Evolutionary conservation across 225 moss, liverwort and hornwort genomes (phyloP).

Genomic region (Pseudisothecium myosuroides): DNA sequence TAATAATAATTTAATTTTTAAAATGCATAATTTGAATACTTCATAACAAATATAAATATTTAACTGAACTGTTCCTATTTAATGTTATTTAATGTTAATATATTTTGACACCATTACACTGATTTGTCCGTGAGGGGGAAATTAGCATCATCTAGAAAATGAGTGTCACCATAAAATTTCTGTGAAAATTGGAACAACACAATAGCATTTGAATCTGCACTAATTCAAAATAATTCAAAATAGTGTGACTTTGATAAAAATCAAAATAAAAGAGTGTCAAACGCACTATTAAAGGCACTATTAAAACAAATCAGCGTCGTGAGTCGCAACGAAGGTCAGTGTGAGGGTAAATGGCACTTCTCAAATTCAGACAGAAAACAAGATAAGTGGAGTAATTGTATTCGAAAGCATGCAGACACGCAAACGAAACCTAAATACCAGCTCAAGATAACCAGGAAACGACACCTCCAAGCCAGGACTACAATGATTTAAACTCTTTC

Average conservation of each 20-base stretch:
- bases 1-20: not conserved
- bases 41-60: no score
- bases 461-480: not conserved
- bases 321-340: not conserved
- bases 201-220: not conserved
- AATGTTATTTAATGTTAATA: not conserved
- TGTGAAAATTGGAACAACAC: not conserved
- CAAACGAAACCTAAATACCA: not conserved
- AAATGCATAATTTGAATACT: not conserved
- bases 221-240: not conserved
- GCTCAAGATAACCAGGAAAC: not conserved
- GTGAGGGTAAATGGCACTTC: not conserved
- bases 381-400: not conserved
- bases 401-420: not conserved
- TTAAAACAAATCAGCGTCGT: no score
- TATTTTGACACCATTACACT: not conserved
- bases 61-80: not conserved
- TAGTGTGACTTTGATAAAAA: not conserved
- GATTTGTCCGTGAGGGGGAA: not conserved
- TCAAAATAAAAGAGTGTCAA: no score
- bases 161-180: not conserved
- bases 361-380: not conserved
- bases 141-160: no score
- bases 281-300: not conserved
- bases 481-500: not conserved